A percentile compares a stretch with the other conserved stretches of the same genome.
phyloP scores from a whole-genome alignment of 2,329 filamentous ascomycete genomes.

The Neonectria hederae region DNA sequence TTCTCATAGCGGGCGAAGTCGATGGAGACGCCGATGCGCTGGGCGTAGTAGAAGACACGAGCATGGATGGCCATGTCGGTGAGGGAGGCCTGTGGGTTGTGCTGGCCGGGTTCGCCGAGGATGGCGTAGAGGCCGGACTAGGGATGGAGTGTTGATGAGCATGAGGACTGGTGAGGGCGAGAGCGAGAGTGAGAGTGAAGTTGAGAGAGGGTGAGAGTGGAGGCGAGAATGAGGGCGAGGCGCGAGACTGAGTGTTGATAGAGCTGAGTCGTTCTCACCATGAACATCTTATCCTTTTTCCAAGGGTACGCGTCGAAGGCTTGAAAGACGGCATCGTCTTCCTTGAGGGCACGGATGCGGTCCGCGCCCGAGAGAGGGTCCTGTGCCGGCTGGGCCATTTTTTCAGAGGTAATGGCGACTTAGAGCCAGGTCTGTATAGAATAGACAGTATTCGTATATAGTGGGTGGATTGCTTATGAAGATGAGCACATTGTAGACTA shows the following conservation, averaged over 20 bases:
- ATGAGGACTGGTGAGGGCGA: neutral
- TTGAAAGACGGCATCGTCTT: constrained; percentile 60
- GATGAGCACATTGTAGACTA: neutral
- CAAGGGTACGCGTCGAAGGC: constrained; percentile 74
- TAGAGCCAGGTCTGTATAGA: neutral
- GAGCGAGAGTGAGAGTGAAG: neutral
- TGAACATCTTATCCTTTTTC: constrained; percentile 73
- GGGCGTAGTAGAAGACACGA: constrained; percentile 72
- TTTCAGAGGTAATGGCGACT: neutral
- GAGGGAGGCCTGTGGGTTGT: constrained; percentile 58
- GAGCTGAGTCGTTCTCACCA: constrained; percentile 52
- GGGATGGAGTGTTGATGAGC: neutral
- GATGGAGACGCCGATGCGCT: constrained; percentile 61
- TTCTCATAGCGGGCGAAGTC: constrained; percentile 74
- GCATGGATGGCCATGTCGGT: constrained; percentile 71
- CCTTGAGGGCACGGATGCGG: constrained; percentile 51
- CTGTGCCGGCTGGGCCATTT: constrained; percentile 34
- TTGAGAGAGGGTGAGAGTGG: neutral
- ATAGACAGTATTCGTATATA: neutral
- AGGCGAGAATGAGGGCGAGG: neutral
- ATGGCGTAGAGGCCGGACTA: constrained; percentile 71
- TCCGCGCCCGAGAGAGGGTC: constrained; percentile 45
- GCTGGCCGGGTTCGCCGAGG: constrained; percentile 61
- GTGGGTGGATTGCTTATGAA: neutral
- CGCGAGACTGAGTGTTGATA: neutral